Conservation (phyloP, 2,329 filamentous ascomycete genomes). For the Cladosporium halotolerans region DNA sequence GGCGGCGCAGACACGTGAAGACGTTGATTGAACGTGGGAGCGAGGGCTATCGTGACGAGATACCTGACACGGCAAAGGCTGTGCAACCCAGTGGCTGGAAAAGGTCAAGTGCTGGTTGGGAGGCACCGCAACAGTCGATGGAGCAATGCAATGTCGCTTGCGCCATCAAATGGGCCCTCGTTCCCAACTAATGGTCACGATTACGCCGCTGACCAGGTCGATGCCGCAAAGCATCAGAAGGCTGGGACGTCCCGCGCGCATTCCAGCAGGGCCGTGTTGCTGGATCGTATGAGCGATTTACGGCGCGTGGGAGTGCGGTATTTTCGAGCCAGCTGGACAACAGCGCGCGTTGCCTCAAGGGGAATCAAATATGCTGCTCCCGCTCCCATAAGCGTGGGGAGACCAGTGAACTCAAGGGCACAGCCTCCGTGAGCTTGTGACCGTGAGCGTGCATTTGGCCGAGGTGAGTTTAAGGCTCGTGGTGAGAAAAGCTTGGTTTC, state of each 20-base stretch:
- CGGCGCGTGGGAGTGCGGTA: not conserved
- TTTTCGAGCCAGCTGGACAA: not conserved
- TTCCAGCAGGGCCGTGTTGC: slow-evolving; percentile 2
- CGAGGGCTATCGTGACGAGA: not conserved
- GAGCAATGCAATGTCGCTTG: not conserved
- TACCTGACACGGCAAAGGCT: not conserved
- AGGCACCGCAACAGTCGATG: not conserved
- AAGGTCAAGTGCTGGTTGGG: not conserved
- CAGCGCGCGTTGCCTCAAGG: slow-evolving; percentile 4
- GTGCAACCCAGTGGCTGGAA: not conserved
- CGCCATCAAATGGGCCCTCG: not conserved
- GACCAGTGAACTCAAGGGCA: slow-evolving; percentile 6
- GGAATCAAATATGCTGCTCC: slow-evolving; percentile 8
- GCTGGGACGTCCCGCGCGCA: not conserved
- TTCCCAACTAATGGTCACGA: not conserved
- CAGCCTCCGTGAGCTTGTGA: slow-evolving; percentile 6
- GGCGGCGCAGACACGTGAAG: slow-evolving; percentile 3
- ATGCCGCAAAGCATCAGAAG: not conserved
- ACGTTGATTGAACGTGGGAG: not conserved
- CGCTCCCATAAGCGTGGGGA: not conserved
- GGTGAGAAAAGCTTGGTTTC: not conserved
- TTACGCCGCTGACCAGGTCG: not conserved
- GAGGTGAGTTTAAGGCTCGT: not conserved
- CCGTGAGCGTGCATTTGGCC: not conserved
- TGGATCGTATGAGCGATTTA: slow-evolving; percentile 9